Evolutionary conservation across 495 filamentous ascomycete genomes (phyloP), one percentile per base, ranked within the genome.

Genomic region (Cetradonia linearis): DNA sequence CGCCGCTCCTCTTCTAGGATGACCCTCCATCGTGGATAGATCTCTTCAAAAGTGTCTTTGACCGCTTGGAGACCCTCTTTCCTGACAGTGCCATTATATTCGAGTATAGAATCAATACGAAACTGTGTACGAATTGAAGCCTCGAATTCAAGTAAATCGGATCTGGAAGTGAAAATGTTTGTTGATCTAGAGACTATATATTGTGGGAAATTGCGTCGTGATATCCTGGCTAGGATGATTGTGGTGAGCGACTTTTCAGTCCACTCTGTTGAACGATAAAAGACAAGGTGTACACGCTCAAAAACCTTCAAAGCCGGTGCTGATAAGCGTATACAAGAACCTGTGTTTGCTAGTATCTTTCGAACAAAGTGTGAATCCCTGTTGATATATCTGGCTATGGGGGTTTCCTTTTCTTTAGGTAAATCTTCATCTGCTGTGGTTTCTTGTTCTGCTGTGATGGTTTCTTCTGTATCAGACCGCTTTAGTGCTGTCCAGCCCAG

Each of bases 181-280:
- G 85, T 82, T 16, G 91, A 92, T 48, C 93, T 86, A 58, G 86
- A 95, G 10, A 96, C 90, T 34, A 96, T 81, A 70, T 93, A 98
- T 8, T 85, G 76, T 1, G 93, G 91, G 58, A 96, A 97, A 68
- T 91, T 96, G 27, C 87, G 81, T 50, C 83, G 81, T 8, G 88
- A 85, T 31, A 91, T 93, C 57, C 90, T 89, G 16, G 93, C 88
- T 13, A 98, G 82, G 59, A 98, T 95, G 62, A 97, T 92, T 3
- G 91, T 92, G 2, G 89, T 96, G 3, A 98, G 79, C 13, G 92
- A 96, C 66, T 95, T 96, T 66, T 96, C 93, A 0, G 91, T 93
- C 91, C 92, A 97, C 69, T 96, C 91, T 0, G 91, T 95, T 31
- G 91, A 96, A 34, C 91, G 80, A 68, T 96, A 96, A 69, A 96